Evolutionary conservation across 2,329 filamentous ascomycete species (phyloP).

Genomic region (Talaromyces piceae): DNA sequence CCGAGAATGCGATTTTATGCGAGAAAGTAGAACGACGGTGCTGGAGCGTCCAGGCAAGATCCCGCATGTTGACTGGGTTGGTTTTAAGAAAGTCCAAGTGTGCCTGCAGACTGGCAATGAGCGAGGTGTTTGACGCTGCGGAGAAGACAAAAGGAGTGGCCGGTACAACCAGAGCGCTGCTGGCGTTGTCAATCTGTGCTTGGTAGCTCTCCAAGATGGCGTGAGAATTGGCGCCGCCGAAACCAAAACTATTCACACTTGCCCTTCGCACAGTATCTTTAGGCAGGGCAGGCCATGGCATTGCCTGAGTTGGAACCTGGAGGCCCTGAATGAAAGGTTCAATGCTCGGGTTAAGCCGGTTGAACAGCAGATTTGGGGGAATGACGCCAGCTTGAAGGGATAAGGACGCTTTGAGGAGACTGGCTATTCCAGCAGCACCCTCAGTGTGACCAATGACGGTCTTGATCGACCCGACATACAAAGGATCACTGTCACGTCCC

Average conservation of each 20-base stretch:
- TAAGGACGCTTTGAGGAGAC: constrained; percentile 22
- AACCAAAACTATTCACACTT: too few species aligned
- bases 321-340: too few species aligned
- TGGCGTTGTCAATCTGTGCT: too few species aligned
- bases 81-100: too few species aligned
- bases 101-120: too few species aligned
- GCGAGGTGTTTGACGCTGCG: constrained; percentile 12
- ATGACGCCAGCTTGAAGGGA: constrained; percentile 28
- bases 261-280: too few species aligned
- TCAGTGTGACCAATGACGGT: constrained; percentile 30
- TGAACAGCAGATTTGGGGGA: constrained; percentile 21
- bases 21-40: neutral
- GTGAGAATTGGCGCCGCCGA: neutral
- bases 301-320: too few species aligned
- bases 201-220: constrained; percentile 12
- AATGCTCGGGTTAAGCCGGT: constrained; percentile 22
- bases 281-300: too few species aligned
- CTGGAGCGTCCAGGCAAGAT: neutral
- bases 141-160: constrained; percentile 11
- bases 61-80: neutral
- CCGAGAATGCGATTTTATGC: too few species aligned
- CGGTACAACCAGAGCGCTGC: neutral
- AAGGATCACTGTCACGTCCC: neutral
- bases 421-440: constrained; percentile 18
- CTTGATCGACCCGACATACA: constrained; percentile 25